phyloP scores from a whole-genome alignment of 345 rosid genomes.

The Heritiera fomes region DNA sequence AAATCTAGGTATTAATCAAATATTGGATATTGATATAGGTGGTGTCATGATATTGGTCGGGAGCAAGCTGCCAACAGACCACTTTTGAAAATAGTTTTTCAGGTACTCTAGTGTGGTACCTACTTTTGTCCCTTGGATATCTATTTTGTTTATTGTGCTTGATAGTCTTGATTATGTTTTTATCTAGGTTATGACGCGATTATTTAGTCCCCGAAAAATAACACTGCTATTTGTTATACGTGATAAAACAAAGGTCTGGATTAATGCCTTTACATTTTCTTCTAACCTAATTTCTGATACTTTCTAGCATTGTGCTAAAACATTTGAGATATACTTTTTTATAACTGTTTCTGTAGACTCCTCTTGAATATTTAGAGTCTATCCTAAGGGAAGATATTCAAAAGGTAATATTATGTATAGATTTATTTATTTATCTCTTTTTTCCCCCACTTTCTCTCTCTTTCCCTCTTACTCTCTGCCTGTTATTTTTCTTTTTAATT shows the following conservation, averaged over 20 bases:
- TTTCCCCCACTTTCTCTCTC: not conserved
- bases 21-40: slow-evolving; percentile 44
- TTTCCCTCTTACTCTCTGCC: slow-evolving; percentile 1
- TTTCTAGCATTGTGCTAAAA: slow-evolving; percentile 16
- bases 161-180: slow-evolving; percentile 19
- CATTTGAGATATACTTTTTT: not conserved
- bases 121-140: slow-evolving; percentile 2
- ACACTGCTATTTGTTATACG: slow-evolving; percentile 89
- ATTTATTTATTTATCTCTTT: not conserved
- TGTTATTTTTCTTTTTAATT: slow-evolving; percentile 6
- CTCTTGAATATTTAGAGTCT: slow-evolving; percentile 65
- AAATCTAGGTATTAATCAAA: slow-evolving; percentile 20
- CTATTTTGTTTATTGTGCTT: slow-evolving; percentile 10
- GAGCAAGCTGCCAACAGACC: slow-evolving; percentile 95
- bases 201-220: slow-evolving; percentile 89
- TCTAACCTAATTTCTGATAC: not conserved
- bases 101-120: slow-evolving; percentile 40
- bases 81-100: slow-evolving; percentile 83
- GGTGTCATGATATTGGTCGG: slow-evolving; percentile 95
- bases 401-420: slow-evolving; percentile 41
- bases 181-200: slow-evolving; percentile 76
- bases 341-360: slow-evolving; percentile 51
- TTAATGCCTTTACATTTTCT: slow-evolving; percentile 10
- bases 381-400: slow-evolving; percentile 75
- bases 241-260: slow-evolving; percentile 75